Percentiles rank a stretch among this genome's conserved stretches.
Evolutionary conservation across 176 grass and related monocot genomes (phyloP).

Genomic region (Musa acuminata): DNA sequence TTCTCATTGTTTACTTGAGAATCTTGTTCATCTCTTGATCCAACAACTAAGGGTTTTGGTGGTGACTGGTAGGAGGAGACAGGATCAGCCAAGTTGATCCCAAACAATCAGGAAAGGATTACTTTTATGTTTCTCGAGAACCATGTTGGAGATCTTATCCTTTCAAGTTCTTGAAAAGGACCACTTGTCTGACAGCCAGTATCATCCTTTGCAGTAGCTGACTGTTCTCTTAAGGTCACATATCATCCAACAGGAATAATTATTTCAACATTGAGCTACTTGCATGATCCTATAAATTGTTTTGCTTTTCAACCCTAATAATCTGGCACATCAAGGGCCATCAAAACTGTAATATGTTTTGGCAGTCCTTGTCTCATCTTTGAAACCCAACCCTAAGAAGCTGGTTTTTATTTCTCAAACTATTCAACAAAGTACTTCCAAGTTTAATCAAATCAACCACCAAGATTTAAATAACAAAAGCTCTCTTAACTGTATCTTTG

Average conservation of each 20-base stretch:
- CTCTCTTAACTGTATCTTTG: background rate
- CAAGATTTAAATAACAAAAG: background rate
- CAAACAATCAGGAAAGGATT: background rate
- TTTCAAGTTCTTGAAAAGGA: background rate
- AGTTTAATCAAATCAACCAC: background rate
- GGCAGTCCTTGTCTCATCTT: background rate
- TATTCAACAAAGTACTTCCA: background rate
- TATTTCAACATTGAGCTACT: background rate
- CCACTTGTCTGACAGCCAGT: background rate
- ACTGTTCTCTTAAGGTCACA: background rate
- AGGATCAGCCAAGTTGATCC: background rate
- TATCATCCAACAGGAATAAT: background rate
- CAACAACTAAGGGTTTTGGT: background rate
- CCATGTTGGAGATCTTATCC: conserved; percentile 6
- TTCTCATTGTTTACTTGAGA: background rate
- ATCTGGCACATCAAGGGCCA: too few species aligned
- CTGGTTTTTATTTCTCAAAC: background rate
- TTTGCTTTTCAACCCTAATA: background rate
- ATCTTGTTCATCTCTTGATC: background rate
- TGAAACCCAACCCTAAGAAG: background rate
- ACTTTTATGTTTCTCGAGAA: background rate
- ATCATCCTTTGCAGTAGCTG: background rate
- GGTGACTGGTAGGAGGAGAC: background rate
- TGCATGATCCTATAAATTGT: too few species aligned
- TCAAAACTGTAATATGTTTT: background rate